Evolutionary conservation across 352 stramenopile species (phyloP), one percentile per base, ranked within the genome.

Genomic region (Thraustochytrium sp.): DNA sequence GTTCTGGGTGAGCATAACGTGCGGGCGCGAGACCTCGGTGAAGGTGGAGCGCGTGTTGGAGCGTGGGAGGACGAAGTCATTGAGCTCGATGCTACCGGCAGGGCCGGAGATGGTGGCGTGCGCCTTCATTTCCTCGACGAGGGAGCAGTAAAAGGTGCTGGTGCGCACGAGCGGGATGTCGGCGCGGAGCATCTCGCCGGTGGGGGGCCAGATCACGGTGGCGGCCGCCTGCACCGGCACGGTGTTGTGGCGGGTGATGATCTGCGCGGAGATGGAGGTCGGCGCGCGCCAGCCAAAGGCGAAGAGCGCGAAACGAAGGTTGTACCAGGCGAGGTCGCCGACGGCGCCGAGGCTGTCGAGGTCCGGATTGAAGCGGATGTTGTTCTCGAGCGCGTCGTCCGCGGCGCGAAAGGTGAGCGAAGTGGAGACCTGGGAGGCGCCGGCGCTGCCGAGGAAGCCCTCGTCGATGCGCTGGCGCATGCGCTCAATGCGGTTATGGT

Each of bases 271-370:
- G 23, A n/a, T n/a, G n/a, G n/a, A n/a, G n/a, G 38, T 78, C 18
- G 85, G 86, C 38, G 84, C 36, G 42, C 75, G 73, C n/a, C 73
- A 85, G 56, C 86, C 88, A 72, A 89, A 88, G 16, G 91, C 85
- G 36, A 90, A 86, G 21, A 89, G 78, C n/a, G 77, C 85, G 31
- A 91, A 76, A 2, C 90, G 77, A 16, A 88, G 78, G 77, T 88
- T 91, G 82, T 90, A 93, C 80, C 90, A 89, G 2, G 85, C 89
- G 13, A 92, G 65, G 53, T 91, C 86, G 42, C 89, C 88, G 59
- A 93, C 88, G 62, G 85, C 89, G n/a, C 90, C 89, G 40, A 91
- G 74, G 21, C 85, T 76, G 61, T 89, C 84, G 42, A 77, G 59
- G 85, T 88, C 84, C 62, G 85, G 83, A 23, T 86, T 85, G 2